Evolutionary conservation across 176 grass and related monocot species (phyloP).

Genomic region (Tuctoria greenei): DNA sequence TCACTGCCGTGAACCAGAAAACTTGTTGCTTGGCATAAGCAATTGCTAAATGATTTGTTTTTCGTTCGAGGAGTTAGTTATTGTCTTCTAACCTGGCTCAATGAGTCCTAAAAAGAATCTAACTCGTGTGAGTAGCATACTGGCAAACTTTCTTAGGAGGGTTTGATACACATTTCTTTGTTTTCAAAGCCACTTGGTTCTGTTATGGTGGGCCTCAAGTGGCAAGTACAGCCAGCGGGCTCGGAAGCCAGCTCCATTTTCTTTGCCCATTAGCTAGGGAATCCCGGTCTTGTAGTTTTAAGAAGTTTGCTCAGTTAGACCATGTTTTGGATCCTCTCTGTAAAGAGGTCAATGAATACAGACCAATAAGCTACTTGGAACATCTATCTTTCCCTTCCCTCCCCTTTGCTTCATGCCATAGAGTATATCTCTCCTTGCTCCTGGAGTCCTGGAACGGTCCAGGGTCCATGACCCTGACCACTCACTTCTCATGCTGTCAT

Average conservation of each 20-base stretch:
- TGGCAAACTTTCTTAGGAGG: neutral
- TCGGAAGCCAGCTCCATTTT: neutral
- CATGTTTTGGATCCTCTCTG: neutral
- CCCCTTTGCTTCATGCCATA: neutral
- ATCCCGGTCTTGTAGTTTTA: neutral
- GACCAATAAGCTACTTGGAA: neutral
- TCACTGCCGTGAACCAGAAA: neutral
- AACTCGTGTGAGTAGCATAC: neutral
- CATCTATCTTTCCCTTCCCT: neutral
- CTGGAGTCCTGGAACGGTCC: too few relatives aligned
- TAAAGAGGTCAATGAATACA: neutral
- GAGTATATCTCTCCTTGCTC: neutral
- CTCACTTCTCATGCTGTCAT: neutral
- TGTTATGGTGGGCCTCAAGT: neutral
- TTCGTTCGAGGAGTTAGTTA: neutral
- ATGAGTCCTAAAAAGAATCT: neutral
- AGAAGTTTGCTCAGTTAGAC: neutral
- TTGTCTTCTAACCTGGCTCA: neutral
- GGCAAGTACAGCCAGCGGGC: neutral
- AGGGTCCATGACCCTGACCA: neutral
- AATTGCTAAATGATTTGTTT: slow-evolving; percentile 8
- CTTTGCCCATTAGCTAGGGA: neutral
- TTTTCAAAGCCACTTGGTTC: slow-evolving; percentile 15
- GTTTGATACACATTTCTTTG: neutral
- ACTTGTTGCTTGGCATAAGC: slow-evolving; percentile 17